phyloP scores from a whole-genome alignment of 257 asterid genomes.

The Solanum peruvianum region DNA sequence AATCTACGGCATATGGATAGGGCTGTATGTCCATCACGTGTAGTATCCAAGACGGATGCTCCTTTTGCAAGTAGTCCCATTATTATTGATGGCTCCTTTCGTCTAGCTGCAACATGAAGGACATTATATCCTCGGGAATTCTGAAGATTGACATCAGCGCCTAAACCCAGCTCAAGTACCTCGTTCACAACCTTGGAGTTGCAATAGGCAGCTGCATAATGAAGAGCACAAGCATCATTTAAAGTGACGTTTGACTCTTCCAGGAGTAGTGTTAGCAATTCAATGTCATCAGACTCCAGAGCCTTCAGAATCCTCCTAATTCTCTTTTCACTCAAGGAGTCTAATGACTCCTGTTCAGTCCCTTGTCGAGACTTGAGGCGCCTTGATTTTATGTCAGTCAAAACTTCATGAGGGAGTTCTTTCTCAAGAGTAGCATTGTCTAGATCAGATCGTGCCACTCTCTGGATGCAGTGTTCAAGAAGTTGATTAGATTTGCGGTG shows the following conservation, averaged over 20 bases:
- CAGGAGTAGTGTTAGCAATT: constrained; percentile 47
- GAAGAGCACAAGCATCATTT: constrained; percentile 65
- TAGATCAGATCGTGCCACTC: constrained; percentile 53
- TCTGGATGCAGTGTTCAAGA: constrained; percentile 34
- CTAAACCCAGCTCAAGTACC: constrained; percentile 38
- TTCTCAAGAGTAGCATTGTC: constrained; percentile 47
- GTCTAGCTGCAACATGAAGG: constrained; percentile 86
- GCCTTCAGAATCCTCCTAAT: constrained; percentile 59
- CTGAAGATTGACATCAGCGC: constrained; percentile 47
- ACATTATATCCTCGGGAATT: constrained; percentile 61
- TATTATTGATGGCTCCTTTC: constrained; percentile 58
- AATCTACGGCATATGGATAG: constrained; percentile 55
- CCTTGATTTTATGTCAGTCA: constrained; percentile 25
- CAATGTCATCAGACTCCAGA: constrained; percentile 67
- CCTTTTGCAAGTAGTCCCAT: constrained; percentile 44
- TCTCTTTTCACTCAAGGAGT: constrained; percentile 34
- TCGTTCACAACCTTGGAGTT: constrained; percentile 53
- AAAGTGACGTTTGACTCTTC: constrained; percentile 59
- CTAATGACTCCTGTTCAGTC: constrained; percentile 21
- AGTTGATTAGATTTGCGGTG: constrained; percentile 42
- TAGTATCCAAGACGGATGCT: constrained; percentile 44
- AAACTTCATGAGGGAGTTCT: constrained; percentile 55
- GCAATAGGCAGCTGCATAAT: constrained; percentile 81
- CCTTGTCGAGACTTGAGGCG: constrained; percentile 29
- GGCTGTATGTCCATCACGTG: constrained; percentile 61